Conservation (phyloP, 2,329 filamentous ascomycete genomes). For the Tolypocladium ophioglossoides region DNA sequence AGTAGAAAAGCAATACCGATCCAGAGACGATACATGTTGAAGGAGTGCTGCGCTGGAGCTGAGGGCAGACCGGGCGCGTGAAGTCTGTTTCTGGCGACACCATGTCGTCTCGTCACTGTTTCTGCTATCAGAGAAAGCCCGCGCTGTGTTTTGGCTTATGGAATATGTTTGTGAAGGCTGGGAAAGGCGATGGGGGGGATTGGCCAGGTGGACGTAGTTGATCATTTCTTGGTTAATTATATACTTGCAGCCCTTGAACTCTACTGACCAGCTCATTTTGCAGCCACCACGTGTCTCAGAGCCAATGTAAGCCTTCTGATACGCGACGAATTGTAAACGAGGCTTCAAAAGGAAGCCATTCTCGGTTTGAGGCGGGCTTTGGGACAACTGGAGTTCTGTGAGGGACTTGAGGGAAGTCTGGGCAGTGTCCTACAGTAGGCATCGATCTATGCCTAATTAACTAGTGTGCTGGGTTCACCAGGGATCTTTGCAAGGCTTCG, state of each 20-base stretch:
- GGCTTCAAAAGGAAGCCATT: background rate
- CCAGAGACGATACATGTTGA: background rate
- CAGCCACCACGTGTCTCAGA: background rate
- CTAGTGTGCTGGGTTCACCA: background rate
- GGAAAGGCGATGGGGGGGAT: too few species aligned
- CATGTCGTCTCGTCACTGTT: background rate
- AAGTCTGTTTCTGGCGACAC: background rate
- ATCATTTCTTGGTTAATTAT: background rate
- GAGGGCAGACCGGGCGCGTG: too few species aligned
- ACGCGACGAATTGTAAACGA: background rate
- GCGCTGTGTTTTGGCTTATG: background rate
- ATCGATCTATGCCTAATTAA: background rate
- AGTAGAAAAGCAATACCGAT: background rate
- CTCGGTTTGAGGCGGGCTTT: background rate
- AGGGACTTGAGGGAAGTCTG: background rate
- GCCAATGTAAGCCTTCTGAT: background rate
- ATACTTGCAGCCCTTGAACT: too few species aligned
- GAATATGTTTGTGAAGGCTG: background rate
- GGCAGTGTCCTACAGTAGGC: background rate
- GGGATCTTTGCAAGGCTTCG: background rate
- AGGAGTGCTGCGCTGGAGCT: background rate
- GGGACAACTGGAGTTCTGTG: background rate
- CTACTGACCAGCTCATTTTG: background rate
- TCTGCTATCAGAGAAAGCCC: background rate
- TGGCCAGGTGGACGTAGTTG: background rate